These are phyloP conservation scores for Peniophora sp. DNA, from an alignment of 1,284 basidiomycete species.

Conservation along the genomic window DNA sequence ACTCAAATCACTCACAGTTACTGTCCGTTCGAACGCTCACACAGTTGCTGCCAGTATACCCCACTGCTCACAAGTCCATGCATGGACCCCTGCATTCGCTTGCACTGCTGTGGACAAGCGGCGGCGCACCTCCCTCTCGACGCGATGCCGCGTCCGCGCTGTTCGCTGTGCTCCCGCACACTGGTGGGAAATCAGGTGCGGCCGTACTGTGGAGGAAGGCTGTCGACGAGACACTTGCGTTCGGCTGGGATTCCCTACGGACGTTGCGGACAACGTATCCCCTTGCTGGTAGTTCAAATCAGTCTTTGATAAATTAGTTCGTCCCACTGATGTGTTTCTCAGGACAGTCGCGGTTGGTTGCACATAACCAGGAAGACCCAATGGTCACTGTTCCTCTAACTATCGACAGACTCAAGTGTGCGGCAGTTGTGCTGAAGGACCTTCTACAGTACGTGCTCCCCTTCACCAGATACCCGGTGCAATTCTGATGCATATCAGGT, in stretches of 20 bases:
- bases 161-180: conserved; percentile 53
- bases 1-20: conserved; percentile 34
- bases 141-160: conserved; percentile 44
- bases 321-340: too few relatives aligned
- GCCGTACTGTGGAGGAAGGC: conserved; percentile 64
- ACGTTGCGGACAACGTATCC: conserved; percentile 51
- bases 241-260: conserved; percentile 54
- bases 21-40: conserved; percentile 43
- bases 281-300: conserved; percentile 26
- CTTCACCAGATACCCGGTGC: neutral
- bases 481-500: conserved; percentile 28
- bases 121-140: conserved; percentile 36
- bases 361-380: conserved; percentile 23
- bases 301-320: conserved; percentile 3
- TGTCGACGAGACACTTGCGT: conserved; percentile 55
- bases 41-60: conserved; percentile 55
- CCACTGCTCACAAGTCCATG: conserved; percentile 52
- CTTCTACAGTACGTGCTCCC: conserved; percentile 49
- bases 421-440: conserved; percentile 40
- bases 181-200: conserved; percentile 74
- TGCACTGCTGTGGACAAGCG: conserved; percentile 47
- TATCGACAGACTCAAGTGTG: conserved; percentile 51
- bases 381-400: conserved; percentile 41
- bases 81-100: conserved; percentile 42
- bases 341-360: too few relatives aligned